Base-by-base conservation (phyloP, 345 rosid genomes). In the Erysimum cheiranthoides region DNA sequence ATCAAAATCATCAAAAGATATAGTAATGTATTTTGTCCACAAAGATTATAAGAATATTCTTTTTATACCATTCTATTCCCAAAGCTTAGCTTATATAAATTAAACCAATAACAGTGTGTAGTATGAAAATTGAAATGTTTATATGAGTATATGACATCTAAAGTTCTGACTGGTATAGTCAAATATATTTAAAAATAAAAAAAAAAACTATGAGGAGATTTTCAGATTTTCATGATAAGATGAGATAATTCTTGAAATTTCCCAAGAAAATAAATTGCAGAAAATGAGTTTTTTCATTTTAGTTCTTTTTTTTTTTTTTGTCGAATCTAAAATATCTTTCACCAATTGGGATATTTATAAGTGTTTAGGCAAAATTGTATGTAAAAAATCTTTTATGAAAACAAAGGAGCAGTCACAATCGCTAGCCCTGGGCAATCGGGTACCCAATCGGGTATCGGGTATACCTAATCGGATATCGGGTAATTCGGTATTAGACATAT, bases 321-420 rank as follows among this genome's bases (percentile, higher is more conserved):
- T n/a, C n/a, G 38, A 63, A 62, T 25, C 36, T 13, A 43, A 73
- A 65, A 73, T 64, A 73, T 73, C 77, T 64, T 10, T 34, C 9
- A 61, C 27, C 10, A 25, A 35, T 46, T 59, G 67, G 58, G 67
- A 59, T 47, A 71, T 59, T 12, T 16, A 4, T n/a, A 49, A 34
- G 10, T 70, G 28, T n/a, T 21, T n/a, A 49, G 68, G 30, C 67
- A 60, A 49, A 71, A 59, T 14, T 7, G 17, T 35, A 25, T 59
- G 58, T 45, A n/a, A 59, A 11, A 11, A 42, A 8, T 25, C 54
- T 52, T 30, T 6, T 63, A 27, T 31, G 38, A 30, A 30, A n/a
- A n/a, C n/a, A n/a, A n/a, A n/a, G n/a, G n/a, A n/a, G n/a, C n/a
- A n/a, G n/a, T n/a, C n/a, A n/a, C n/a, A n/a, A n/a, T n/a, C n/a